Evolutionary conservation across 78 protist species (phyloP), one percentile per base, ranked within the genome.

Genomic region (Dictyostelium purpureum): DNA sequence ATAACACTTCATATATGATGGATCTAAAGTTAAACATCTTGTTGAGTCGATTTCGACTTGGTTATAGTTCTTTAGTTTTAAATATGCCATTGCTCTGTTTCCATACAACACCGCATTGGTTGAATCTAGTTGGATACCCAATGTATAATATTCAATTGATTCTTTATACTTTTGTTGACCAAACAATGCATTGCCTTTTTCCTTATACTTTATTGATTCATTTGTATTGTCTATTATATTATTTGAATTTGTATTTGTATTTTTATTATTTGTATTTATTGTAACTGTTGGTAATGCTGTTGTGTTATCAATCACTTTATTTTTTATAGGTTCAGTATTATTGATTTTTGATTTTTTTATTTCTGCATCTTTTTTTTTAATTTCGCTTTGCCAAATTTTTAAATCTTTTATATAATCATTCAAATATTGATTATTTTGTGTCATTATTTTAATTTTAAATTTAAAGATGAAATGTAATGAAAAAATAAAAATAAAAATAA

Each of bases 11-110:
- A 63, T 7, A 73, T 74, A 42, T 1, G 65, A 43, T 40, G 52
- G n/a, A 73, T 85, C 92, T 35, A 85, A 59, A 45, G 54, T 85
- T 54, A 85, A 57, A 59, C 82, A 71, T 70, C 79, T 70, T n/a
- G 47, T 85, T 42, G 81, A 85, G 45, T 85, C 92, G 21, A 77
- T 66, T 49, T 67, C 82, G 10, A 42, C 79, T 73, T 85, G 92
- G 21, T 49, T 43, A 85, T 45, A 85, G 10, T 85, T 85, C 61
- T 85, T 85, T n/a, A 85, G 31, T 42, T 85, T 85, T 18, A 85
- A 35, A 85, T 85, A 85, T 0, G 92, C 42, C 57, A 85, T 66
- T 47, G 92, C 92, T 85, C 92, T 85, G 45, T 85, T 85, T 37
- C 76, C 54, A 85, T 42, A 85, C 40, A 85, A 61, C 6, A 85